Base-by-base conservation (phyloP, 495 filamentous ascomycete species). In the Evernia prunastri region DNA sequence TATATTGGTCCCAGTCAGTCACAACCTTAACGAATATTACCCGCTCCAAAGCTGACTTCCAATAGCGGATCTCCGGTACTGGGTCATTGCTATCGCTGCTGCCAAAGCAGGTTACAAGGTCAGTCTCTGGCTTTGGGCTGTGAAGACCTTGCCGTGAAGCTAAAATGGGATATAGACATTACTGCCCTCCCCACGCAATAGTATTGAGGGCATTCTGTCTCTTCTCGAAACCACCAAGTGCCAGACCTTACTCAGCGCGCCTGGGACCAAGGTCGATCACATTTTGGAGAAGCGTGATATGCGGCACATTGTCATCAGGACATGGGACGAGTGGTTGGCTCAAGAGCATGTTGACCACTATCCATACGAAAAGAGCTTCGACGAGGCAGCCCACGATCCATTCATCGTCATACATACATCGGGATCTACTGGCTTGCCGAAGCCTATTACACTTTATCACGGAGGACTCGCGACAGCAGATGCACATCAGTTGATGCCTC, bases 381-480 rank as follows among this genome's bases (percentile, higher is more conserved):
- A 67, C 12, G 68, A 79, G 13, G 75, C 71, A 5, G 68, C 75
- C 61, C 76, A 81, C 70, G 77, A 83, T 1, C 78, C 77, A 0
- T 63, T 77, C 1, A 37, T 79, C 7, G 71, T 85, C 15, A 68
- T 87, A 17, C 86, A 88, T 65, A 86, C 85, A 10, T 86, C 83
- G 23, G 85, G 85, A 23, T 82, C 82, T 43, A 86, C 84, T 5
- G 85, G 76, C 70, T 62, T 75, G 61, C 77, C 84, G 0, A 87
- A 86, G 69, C 80, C 80, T 2, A 74, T 88, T 7, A 66, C 76
- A 11, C 68, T 76, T 29, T 77, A 71, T 3, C 75, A 84, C 10
- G 82, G 80, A 31, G 78, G 78, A 64, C 18, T 83, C 7, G 75
- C 74, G 10, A 70, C 79, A 0, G 49, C 72, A 1, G 84, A 86